These are phyloP conservation scores for Apiotrichum siamense DNA, from an alignment of 1,284 basidiomycete genomes.

Conservation along the genomic window DNA sequence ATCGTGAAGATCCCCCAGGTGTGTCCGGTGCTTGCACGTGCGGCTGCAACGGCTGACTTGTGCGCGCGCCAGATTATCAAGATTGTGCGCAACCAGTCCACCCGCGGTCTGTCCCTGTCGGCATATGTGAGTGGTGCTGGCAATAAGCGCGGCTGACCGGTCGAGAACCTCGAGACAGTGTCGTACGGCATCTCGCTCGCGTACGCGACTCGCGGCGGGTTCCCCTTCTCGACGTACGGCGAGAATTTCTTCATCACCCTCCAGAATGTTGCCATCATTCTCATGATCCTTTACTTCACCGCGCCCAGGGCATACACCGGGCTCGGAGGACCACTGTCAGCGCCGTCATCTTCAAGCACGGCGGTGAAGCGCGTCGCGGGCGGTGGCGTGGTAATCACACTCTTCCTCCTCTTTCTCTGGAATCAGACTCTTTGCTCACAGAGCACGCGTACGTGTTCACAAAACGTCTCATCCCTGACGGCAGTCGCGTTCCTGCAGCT, in stretches of 20 bases:
- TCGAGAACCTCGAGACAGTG: conserved; percentile 63
- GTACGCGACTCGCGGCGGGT: conserved; percentile 75
- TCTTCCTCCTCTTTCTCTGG: conserved; percentile 52
- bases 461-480: background rate
- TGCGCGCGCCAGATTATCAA: conserved; percentile 48
- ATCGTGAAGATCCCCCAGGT: conserved; percentile 95
- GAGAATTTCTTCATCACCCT: conserved; percentile 83
- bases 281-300: conserved; percentile 63
- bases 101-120: conserved; percentile 72
- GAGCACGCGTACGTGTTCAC: conserved; percentile 29
- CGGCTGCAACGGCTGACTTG: conserved; percentile 52
- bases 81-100: conserved; percentile 58
- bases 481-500: conserved; percentile 60
- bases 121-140: conserved; percentile 55
- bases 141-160: background rate
- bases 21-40: conserved; percentile 34
- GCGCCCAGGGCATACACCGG: conserved; percentile 10
- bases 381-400: conserved; percentile 49
- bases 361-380: conserved; percentile 26
- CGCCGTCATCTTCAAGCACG: background rate
- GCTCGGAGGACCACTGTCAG: background rate
- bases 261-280: conserved; percentile 74
- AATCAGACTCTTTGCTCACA: conserved; percentile 37
- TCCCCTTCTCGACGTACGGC: conserved; percentile 93
- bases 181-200: conserved; percentile 77